Base-by-base conservation (phyloP, 106 monocot species). In the Allium sativum region DNA sequence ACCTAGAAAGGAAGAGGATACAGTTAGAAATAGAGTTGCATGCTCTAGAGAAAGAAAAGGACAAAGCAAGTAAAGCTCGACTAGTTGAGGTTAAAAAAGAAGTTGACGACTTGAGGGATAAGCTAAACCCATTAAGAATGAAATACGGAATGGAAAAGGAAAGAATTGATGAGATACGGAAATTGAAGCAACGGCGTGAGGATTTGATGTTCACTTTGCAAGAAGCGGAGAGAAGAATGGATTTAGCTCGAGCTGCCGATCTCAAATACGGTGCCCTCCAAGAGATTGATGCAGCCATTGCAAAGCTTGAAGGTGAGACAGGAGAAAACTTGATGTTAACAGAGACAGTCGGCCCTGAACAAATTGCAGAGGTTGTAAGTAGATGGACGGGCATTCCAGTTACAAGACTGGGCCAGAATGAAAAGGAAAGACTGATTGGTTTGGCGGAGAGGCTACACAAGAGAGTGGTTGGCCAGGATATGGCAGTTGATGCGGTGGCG, bases 351-450 rank as follows among this genome's bases (percentile, higher is more conserved):
- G 86, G 95, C 6, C 90, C 90, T 1, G 95, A 95, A 0, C 90
- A 90, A n/a, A 95, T 95, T 48, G 83, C 90, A 66, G 95, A 95
- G 87, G 93, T 94, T 42, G 95, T 95, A 0, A 81, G 83, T 64
- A 68, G 90, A 0, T 95, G 95, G 95, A 95, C 95, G 0, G 90
- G 90, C 11, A 84, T 95, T 65, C 95, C 90, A 11, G 95, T 95
- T 12, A 95, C 95, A 3, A 80, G 95, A 48, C 79, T 95, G 8
- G 95, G 95, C 13, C 90, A 90, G 55, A 95, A 95, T 31, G 95
- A 95, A 16, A 95, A 95, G 75, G 79, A 90, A 43, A 81, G 87
- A 56, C 63, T 95, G 31, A 83, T 95, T 3, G 81, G 90, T 53
- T 77, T 90, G 3, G 78, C 79, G 0, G 77, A 84, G 40, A 74